Evolutionary conservation across 225 moss, liverwort and hornwort genomes (phyloP), one percentile per base, ranked within the genome.

Genomic region (Ulota crispa): DNA sequence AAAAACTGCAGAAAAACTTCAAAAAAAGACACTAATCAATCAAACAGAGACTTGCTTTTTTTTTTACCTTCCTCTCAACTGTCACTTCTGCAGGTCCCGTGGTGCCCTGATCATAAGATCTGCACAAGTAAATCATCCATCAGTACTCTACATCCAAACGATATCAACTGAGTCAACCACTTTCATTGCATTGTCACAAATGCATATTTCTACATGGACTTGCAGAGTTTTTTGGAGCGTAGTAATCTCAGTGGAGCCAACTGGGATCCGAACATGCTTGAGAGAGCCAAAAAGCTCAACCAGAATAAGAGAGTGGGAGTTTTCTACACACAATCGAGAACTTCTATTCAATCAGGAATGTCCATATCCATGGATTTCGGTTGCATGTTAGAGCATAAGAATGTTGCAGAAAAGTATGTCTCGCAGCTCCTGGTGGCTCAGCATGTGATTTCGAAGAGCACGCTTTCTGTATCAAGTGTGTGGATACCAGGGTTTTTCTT

Each of bases 21-120:
- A 18, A 4, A 47, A 3, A 50, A 50, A 4, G 5, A 6, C 50
- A 21, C 70, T 60, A 7, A 23, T 80, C 43, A 80, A 9, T 23
- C 7, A 54, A 61, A 57, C 23, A 8, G 66, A 36, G 37, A 10
- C 23, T 20, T 30, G 11, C 7, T 2, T 43, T 70, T 9, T 0
- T 9, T 18, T 12, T 3, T 69, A 90, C 91, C 85, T 91, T 88
- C 80, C 32, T 85, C 83, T 87, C 88, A 16, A 91, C 91, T 2
- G 91, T 87, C 64, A 91, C 91, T 85, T 91, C 88, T 18, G 91
- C 88, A 72, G 88, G 86, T 20, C 88, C 87, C 18, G 88, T 72
- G 34, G 73, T 68, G 72, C 81, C 80, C 57, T 76, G 50, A 32
- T 79, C 83, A 55, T 63, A 43, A 9, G 52, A 45, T 78, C 90